Evolutionary conservation across 495 filamentous ascomycete species (phyloP), one percentile per base, ranked within the genome.

Genomic region (Lepidopterella palustris): DNA sequence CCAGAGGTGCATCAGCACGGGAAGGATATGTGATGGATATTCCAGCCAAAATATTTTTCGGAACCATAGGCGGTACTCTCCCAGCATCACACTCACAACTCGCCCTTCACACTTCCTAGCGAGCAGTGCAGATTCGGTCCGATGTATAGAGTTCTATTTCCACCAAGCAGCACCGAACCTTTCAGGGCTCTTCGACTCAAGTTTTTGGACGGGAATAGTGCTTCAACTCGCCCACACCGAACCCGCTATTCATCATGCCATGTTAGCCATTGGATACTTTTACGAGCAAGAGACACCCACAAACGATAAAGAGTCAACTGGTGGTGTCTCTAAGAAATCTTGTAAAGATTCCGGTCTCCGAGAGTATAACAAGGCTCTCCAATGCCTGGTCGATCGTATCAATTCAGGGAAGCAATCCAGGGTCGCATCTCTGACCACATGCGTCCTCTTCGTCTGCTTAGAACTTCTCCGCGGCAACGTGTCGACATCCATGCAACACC

Each of bases 1-100:
- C 40, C 58, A 62, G 25, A 60, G 71, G n/a, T 73, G 67, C 47
- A 76, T 66, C 21, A 76, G 68, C 31, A 79, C 78, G 18, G 78
- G 78, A 45, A 76, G 77, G 29, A 76, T 76, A 35, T 78, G 77
- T 59, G 74, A 78, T 28, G 70, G 69, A 10, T 71, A 72, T 58
- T 10, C 45, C 5, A 49, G 24, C 18, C 45, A 25, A 54, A 20
- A 5, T n/a, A 20, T 26, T 27, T 6, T 23, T 26, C 8, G 23
- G 26, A 54, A 8, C 21, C 51, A 18, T 49, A 20, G 5, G 5
- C 24, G 18, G 18, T 8, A 18, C 45, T 49, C 10, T 6, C 6
- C 18, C n/a, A 49, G 24, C 51, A 6, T 26, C 5, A 6, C 15
- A 27, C 8, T 8, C 6, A 39, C 51, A 6, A 15, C 6, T 35